phyloP scores from a whole-genome alignment of 73 alveolate genomes.

The Symbiodinium natans region DNA sequence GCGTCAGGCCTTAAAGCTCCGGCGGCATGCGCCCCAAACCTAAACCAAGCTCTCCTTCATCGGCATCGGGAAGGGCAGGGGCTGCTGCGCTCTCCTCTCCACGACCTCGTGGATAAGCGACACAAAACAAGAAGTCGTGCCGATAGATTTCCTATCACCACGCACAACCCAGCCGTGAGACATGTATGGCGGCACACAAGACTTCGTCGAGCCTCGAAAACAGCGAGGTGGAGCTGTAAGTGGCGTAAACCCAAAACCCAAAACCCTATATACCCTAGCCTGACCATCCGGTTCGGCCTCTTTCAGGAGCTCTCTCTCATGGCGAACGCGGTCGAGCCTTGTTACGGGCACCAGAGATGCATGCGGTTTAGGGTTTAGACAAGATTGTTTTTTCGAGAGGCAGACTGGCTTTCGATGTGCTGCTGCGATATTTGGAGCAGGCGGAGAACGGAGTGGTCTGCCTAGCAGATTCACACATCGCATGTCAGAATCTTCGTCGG shows the following conservation, averaged over 20 bases:
- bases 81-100: conserved; percentile 72
- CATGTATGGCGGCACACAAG: no score
- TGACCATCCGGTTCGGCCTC: conserved; percentile 15
- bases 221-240: no score
- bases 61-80: conserved; percentile 47
- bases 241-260: background rate
- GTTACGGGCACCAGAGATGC: background rate
- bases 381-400: background rate
- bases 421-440: conserved; percentile 83
- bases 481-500: no score
- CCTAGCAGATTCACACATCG: no score
- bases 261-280: no score
- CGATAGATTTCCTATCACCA: background rate
- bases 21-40: no score
- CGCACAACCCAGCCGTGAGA: background rate
- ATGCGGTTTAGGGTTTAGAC: background rate
- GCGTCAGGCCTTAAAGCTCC: no score
- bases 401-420: conserved; percentile 84
- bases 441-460: conserved; percentile 76
- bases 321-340: conserved; percentile 93
- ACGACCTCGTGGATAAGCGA: conserved; percentile 26
- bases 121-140: background rate
- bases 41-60: conserved; percentile 21
- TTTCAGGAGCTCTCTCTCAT: conserved; percentile 86
- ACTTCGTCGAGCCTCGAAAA: no score